Conservation (phyloP, 2,329 filamentous ascomycete genomes). For the Apiospora hydei region DNA sequence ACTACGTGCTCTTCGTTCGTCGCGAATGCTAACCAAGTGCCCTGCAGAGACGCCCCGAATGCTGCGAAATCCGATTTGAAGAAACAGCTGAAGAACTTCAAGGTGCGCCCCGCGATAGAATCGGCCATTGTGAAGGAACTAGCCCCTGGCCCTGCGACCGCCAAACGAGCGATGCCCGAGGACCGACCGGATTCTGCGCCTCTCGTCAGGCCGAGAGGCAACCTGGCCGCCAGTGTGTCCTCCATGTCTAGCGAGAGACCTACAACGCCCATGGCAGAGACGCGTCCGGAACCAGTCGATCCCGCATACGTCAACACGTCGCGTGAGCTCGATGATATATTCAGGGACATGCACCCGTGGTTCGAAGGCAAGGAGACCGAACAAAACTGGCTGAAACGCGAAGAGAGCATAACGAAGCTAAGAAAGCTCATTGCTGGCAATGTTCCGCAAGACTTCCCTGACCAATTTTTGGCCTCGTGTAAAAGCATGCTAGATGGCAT, state of each 20-base stretch:
- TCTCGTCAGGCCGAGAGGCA: constrained; percentile 38
- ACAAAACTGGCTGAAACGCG: constrained; percentile 87
- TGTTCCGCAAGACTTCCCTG: constrained; percentile 76
- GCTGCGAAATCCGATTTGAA: constrained; percentile 89
- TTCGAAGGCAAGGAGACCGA: constrained; percentile 93
- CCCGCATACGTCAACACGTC: constrained; percentile 84
- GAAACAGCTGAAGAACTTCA: constrained; percentile 82
- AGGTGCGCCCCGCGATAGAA: constrained; percentile 86
- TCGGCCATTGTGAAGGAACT: constrained; percentile 81
- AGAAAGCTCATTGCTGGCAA: constrained; percentile 85
- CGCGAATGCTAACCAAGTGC: constrained; percentile 5
- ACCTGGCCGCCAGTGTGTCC: constrained; percentile 60
- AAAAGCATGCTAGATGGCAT: constrained; percentile 85
- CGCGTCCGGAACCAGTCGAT: constrained; percentile 73
- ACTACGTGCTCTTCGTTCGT: not conserved
- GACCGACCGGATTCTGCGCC: constrained; percentile 52
- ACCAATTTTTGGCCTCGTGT: constrained; percentile 73
- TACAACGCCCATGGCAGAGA: constrained; percentile 67
- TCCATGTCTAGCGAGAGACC: constrained; percentile 59
- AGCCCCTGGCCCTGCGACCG: constrained; percentile 54
- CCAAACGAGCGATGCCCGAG: constrained; percentile 41
- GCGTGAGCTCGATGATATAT: constrained; percentile 86
- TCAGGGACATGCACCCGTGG: constrained; percentile 79
- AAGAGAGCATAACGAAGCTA: constrained; percentile 80
- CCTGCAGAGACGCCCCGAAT: constrained; percentile 73